These are phyloP conservation scores for Candida sp. DNA, from an alignment of 1,139 yeast genomes.

Conservation along the genomic window DNA sequence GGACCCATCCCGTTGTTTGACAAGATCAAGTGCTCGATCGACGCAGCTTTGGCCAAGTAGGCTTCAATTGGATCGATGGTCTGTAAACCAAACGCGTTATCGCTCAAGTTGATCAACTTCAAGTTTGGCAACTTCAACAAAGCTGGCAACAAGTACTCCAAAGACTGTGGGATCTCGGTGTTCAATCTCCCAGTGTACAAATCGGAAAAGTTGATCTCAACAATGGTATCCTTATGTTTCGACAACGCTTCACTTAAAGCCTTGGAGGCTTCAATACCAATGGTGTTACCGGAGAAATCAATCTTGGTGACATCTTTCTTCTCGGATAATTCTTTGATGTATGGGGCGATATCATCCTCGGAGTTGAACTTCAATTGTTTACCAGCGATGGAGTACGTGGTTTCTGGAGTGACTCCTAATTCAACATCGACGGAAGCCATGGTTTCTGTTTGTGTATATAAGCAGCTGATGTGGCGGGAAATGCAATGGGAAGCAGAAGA, in stretches of 20 bases:
- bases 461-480: background rate
- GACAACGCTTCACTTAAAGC: slow-evolving; percentile 66
- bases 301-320: slow-evolving; percentile 52
- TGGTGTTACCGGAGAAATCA: slow-evolving; percentile 91
- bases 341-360: slow-evolving; percentile 72
- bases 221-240: slow-evolving; percentile 52
- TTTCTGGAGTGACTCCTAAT: slow-evolving; percentile 33
- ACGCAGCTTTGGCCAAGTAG: slow-evolving; percentile 74
- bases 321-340: slow-evolving; percentile 55
- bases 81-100: slow-evolving; percentile 96
- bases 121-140: slow-evolving; percentile 71
- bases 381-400: slow-evolving; percentile 67
- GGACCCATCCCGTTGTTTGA: slow-evolving; percentile 99
- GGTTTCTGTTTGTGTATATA: background rate
- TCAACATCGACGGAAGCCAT: slow-evolving; percentile 31
- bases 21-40: slow-evolving; percentile 83
- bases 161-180: slow-evolving; percentile 90
- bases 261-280: slow-evolving; percentile 88
- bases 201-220: slow-evolving; percentile 84
- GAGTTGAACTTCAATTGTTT: slow-evolving; percentile 79
- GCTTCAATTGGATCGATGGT: slow-evolving; percentile 89
- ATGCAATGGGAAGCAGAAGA: background rate
- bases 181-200: slow-evolving; percentile 93
- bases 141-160: slow-evolving; percentile 73
- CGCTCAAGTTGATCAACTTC: slow-evolving; percentile 81